A percentile compares a stretch with the other conserved stretches of the same genome.
phyloP scores from a whole-genome alignment of 2,329 filamentous ascomycete genomes.

The Penicillium corylophilum region DNA sequence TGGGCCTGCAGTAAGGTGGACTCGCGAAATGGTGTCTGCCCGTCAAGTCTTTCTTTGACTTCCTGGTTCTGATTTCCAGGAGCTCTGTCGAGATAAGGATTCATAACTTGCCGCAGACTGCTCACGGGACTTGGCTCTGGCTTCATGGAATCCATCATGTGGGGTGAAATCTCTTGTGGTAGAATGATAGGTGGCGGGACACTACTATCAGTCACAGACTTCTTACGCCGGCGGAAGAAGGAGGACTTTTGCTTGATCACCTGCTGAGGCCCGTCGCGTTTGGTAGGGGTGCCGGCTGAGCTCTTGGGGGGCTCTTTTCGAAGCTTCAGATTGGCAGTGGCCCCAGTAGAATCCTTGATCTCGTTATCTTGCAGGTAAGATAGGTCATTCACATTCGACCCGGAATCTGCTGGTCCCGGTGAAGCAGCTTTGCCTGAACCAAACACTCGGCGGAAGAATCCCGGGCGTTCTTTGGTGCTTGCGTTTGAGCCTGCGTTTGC shows the following conservation, averaged over 20 bases:
- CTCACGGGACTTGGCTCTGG: constrained; percentile 64
- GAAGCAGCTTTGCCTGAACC: constrained; percentile 63
- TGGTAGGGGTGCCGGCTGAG: constrained; percentile 18
- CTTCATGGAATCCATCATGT: constrained; percentile 29
- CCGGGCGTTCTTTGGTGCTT: constrained; percentile 67
- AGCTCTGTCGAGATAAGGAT: constrained; percentile 65
- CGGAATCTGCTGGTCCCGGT: constrained; percentile 20
- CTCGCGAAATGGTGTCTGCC: constrained; percentile 21
- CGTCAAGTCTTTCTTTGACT: constrained; percentile 24
- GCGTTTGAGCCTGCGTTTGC: neutral
- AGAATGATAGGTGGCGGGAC: constrained; percentile 59
- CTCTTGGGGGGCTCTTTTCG: constrained; percentile 29
- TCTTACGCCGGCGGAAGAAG: constrained; percentile 92
- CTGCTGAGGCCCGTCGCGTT: constrained; percentile 38
- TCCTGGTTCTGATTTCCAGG: constrained; percentile 19
- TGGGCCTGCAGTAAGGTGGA: constrained; percentile 17
- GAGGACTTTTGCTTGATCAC: constrained; percentile 90
- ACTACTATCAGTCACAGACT: constrained; percentile 69
- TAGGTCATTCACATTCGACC: constrained; percentile 18
- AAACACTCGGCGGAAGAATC: constrained; percentile 94
- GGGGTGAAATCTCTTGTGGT: constrained; percentile 46
- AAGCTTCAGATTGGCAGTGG: constrained; percentile 22
- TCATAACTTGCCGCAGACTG: constrained; percentile 83
- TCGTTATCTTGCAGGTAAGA: constrained; percentile 28
- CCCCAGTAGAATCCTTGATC: constrained; percentile 20